Evolutionary conservation across 169 alveolate species (phyloP).

Genomic region (Sarcocystis neurona): DNA sequence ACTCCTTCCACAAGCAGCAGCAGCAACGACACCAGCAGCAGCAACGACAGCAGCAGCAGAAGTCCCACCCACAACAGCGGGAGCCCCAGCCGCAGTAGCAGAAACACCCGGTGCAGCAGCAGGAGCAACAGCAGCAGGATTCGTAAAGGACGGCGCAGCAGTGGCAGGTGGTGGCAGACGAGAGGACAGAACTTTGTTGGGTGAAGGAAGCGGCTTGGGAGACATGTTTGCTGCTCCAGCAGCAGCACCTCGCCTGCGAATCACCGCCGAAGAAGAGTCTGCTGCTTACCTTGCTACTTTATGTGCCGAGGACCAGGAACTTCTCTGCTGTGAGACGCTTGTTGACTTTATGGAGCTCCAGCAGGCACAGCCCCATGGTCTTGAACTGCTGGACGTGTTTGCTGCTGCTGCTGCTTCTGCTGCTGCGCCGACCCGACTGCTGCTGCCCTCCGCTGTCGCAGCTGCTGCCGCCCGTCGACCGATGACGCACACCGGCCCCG

Average conservation of each 20-base stretch:
- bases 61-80: not conserved
- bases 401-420: conserved; percentile 21
- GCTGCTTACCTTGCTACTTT: no score
- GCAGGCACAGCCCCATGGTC: conserved; percentile 27
- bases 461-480: not conserved
- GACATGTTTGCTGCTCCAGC: no score
- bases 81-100: not conserved
- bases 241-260: no score
- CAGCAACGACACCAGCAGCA: not conserved
- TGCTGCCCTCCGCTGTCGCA: not conserved
- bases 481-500: no score
- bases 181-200: no score
- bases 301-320: no score
- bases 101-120: not conserved
- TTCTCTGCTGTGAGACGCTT: no score
- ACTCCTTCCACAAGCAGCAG: not conserved
- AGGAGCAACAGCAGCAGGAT: no score
- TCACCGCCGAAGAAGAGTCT: no score
- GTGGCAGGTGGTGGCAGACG: no score
- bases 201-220: no score
- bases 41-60: not conserved
- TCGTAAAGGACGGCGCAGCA: not conserved
- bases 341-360: conserved; percentile 26
- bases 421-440: conserved; percentile 3
- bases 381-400: conserved; percentile 7